Evolutionary conservation across 441 rosid genomes (phyloP).

Genomic region (Erodium trifolium): DNA sequence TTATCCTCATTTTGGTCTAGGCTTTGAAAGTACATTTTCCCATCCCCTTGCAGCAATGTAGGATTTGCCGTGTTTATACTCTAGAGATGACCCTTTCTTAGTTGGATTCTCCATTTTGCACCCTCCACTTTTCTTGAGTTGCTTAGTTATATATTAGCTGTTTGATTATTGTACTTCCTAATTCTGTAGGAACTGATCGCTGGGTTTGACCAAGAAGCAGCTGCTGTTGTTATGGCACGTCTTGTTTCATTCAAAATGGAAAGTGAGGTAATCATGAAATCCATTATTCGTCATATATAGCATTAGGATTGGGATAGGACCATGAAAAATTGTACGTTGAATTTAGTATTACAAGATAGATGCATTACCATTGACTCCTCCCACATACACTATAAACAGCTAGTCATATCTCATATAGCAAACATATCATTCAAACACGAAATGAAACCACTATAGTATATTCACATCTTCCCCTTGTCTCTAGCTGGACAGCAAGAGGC

Average conservation of each 20-base stretch:
- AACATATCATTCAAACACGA: too few relatives aligned
- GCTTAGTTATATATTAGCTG: neutral
- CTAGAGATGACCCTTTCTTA: neutral
- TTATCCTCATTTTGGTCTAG: neutral
- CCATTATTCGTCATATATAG: constrained; percentile 6
- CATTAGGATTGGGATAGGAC: neutral
- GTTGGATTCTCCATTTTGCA: neutral
- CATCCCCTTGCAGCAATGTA: neutral
- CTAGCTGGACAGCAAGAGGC: neutral
- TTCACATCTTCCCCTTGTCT: neutral
- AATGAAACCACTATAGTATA: too few relatives aligned
- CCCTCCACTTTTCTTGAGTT: constrained; percentile 8
- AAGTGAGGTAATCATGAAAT: constrained; percentile 53
- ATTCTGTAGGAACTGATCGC: constrained; percentile 66
- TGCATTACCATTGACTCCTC: neutral
- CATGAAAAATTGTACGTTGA: neutral
- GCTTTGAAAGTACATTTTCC: neutral
- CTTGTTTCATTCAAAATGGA: constrained; percentile 90
- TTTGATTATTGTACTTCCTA: constrained; percentile 15
- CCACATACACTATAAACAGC: too few relatives aligned
- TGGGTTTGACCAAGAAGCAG: constrained; percentile 99
- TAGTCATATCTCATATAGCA: too few relatives aligned
- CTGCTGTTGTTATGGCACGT: constrained; percentile 88
- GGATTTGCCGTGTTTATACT: neutral
- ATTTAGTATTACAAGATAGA: neutral